Conservation (phyloP, 164 flowering plant genomes). For the Aristolochia californica region DNA sequence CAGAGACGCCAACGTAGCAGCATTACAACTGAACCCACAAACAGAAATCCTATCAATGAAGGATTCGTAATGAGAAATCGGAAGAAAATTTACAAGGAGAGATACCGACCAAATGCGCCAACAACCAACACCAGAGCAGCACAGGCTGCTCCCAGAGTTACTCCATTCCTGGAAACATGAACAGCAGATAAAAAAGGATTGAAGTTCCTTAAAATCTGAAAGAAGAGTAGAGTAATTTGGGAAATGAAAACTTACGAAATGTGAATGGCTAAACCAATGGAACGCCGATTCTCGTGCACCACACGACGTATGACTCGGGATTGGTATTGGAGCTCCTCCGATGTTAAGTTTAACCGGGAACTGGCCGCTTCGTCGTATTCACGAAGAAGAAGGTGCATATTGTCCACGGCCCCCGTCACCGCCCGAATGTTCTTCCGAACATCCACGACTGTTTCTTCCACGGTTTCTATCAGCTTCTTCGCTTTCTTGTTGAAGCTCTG, state of each 20-base stretch:
- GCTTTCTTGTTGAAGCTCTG: slow-evolving; percentile 14
- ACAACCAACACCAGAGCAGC: slow-evolving; percentile 25
- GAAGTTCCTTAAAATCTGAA: neutral
- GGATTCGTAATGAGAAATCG: neutral
- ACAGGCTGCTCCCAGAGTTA: slow-evolving; percentile 24
- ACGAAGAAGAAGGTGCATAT: slow-evolving; percentile 22
- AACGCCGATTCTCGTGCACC: slow-evolving; percentile 15
- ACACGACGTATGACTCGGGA: slow-evolving; percentile 19
- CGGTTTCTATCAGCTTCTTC: slow-evolving; percentile 19
- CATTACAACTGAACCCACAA: slow-evolving; percentile 31
- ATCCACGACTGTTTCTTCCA: slow-evolving; percentile 20
- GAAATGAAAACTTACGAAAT: slow-evolving; percentile 21
- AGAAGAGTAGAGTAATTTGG: no score
- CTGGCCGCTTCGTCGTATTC: slow-evolving; percentile 26
- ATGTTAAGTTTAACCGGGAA: slow-evolving; percentile 15
- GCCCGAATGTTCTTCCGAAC: slow-evolving; percentile 18
- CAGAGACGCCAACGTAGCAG: slow-evolving; percentile 44
- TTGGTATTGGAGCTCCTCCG: slow-evolving; percentile 21
- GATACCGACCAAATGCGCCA: slow-evolving; percentile 17
- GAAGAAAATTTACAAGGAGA: neutral
- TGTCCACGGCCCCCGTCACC: slow-evolving; percentile 17
- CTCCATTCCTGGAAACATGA: slow-evolving; percentile 23
- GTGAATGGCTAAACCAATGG: slow-evolving; percentile 18
- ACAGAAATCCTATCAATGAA: slow-evolving; percentile 2
- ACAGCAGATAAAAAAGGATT: neutral